Percentiles rank a stretch among this genome's conserved stretches.
phyloP scores from a whole-genome alignment of 2,329 filamentous ascomycete species.

The Alternaria tenuissima region DNA sequence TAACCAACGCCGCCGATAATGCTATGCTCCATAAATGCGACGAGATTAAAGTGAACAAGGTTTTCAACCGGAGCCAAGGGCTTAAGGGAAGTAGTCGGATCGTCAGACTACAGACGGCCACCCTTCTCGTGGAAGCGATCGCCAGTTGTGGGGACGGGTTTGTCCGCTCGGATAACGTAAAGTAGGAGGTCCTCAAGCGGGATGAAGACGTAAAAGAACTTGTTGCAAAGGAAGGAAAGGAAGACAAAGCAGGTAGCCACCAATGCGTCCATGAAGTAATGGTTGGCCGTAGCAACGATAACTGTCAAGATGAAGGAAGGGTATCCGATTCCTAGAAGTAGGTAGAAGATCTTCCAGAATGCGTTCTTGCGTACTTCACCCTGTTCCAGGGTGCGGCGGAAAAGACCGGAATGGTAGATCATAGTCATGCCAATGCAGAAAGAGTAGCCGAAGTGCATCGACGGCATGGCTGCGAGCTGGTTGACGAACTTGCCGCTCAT shows the following conservation, averaged over 20 bases:
- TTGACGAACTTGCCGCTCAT: constrained; percentile 58
- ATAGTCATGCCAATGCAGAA: constrained; percentile 63
- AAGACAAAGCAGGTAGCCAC: constrained; percentile 60
- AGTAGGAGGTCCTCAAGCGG: constrained; percentile 61
- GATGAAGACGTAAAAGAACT: constrained; percentile 60
- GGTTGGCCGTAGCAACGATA: constrained; percentile 70
- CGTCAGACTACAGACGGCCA: constrained; percentile 36
- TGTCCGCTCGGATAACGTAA: constrained; percentile 60
- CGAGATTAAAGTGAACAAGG: background rate
- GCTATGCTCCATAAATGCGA: constrained; percentile 13
- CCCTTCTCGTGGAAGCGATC: constrained; percentile 53
- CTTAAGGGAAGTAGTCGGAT: background rate
- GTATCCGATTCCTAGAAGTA: constrained; percentile 60
- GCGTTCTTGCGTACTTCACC: constrained; percentile 54
- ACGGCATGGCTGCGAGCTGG: constrained; percentile 57
- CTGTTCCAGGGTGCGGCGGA: constrained; percentile 54
- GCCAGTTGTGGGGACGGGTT: constrained; percentile 64
- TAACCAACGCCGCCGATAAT: constrained; percentile 9
- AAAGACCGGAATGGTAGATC: constrained; percentile 61
- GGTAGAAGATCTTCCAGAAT: constrained; percentile 55
- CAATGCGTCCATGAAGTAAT: constrained; percentile 65
- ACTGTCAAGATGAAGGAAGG: constrained; percentile 63
- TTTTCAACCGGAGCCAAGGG: constrained; percentile 1
- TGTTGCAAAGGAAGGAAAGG: constrained; percentile 59
- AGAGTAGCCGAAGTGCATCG: constrained; percentile 64